Evolutionary conservation across 1,284 basidiomycete genomes (phyloP), one percentile per base, ranked within the genome.

Genomic region (Microbotryum violaceum): DNA sequence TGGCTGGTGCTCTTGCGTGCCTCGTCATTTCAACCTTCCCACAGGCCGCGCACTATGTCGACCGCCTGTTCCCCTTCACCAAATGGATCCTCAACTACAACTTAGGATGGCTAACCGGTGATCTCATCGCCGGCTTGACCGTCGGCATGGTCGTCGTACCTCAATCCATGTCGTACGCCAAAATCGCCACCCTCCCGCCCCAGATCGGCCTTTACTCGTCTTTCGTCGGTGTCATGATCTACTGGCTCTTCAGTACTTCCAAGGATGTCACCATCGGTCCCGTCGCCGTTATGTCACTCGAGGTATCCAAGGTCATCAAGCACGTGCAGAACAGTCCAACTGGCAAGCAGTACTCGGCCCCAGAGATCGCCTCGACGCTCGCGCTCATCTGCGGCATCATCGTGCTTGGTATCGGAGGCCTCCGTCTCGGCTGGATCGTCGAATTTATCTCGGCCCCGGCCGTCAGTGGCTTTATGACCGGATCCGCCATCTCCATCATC

Each of bases 181-280:
- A 91, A 82, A 83, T 98, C 66, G 94, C 94, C 2, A 86, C 85
- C 0, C 83, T 98, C 14, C 80, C 84, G 2, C 78, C 88, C 3
- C 82, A 98, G 77, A 97, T 91, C 73, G 96, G 96, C 68, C 82
- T 97, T 10, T 97, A 97, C 76, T 93, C 91, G 4, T 92, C 92
- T 1, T 97, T 97, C 74, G 85, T 96, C 70, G 93, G 90, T 29
- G 70, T 57, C 44, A 59, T 52, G 60, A 49, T 59, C 52, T 57
- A 67, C 29, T 69, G 89, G 86, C 82, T 90, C 74, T 91, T 91
- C 70, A 92, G 91, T 33, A 96, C 91, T 0, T 91, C 90, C 49
- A 96, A 96, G 76, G 92, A 97, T 53, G 71, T 73, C 53, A 73
- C 90, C 14, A 96, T 97, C 68, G 92, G 92, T 56, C 92, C 92